Evolutionary conservation across 148 eudicot species (phyloP).

Genomic region (Rhododendron griersonianum): DNA sequence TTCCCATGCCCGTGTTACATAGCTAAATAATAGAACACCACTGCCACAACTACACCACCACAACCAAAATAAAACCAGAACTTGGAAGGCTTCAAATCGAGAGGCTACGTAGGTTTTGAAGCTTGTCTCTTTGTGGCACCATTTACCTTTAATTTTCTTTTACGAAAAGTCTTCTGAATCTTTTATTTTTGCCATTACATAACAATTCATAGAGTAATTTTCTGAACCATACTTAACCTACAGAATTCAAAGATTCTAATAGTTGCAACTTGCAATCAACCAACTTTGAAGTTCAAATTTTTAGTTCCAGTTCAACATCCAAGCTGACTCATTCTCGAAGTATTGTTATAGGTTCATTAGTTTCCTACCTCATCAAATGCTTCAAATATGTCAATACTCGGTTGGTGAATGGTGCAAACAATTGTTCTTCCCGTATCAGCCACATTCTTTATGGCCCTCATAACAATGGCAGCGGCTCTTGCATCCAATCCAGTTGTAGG

Average conservation of each 20-base stretch:
- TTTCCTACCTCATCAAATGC: conserved; percentile 80
- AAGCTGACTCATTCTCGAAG: neutral
- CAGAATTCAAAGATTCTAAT: neutral
- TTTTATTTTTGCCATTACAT: neutral
- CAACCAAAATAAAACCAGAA: neutral
- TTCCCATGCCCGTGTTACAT: neutral
- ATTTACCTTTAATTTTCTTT: neutral
- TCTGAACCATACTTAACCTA: neutral
- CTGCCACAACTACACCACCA: neutral
- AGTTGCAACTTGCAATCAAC: neutral
- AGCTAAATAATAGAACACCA: neutral
- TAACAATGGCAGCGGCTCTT: conserved; percentile 88
- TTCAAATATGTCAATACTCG: conserved; percentile 88
- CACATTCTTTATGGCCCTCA: conserved; percentile 74
- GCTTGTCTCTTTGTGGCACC: neutral
- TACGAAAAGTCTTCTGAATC: neutral
- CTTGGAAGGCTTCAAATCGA: neutral
- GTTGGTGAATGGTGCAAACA: conserved; percentile 90
- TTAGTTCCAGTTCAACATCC: neutral
- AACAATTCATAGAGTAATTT: neutral
- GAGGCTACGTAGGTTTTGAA: neutral
- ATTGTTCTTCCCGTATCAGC: conserved; percentile 74
- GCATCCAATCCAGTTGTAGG: conserved; percentile 90
- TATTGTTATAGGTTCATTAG: neutral
- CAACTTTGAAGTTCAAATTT: neutral